Evolutionary conservation across 2,329 filamentous ascomycete genomes (phyloP).

Genomic region (Colletotrichum cereale): DNA sequence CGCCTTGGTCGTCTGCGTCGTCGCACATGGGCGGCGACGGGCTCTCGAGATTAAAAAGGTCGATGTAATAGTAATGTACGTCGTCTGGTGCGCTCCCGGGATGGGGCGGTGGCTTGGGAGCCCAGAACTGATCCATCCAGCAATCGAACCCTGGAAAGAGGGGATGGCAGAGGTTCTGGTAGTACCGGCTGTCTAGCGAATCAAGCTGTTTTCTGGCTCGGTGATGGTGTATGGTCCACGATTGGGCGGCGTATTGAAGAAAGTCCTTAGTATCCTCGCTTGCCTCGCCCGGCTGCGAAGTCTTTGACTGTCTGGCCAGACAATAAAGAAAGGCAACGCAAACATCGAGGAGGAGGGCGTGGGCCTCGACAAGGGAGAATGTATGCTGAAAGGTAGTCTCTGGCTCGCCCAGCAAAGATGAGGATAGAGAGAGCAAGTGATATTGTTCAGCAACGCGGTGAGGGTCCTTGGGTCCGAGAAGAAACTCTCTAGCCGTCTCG

Average conservation of each 20-base stretch:
- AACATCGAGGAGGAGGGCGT: neutral
- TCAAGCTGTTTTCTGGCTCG: neutral
- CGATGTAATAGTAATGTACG: constrained; percentile 11
- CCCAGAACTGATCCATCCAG: constrained; percentile 19
- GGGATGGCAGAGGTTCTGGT: constrained; percentile 33
- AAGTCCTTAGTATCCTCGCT: neutral
- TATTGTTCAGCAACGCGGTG: neutral
- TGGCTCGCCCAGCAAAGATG: neutral
- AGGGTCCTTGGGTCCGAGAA: constrained; percentile 23
- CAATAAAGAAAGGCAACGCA: constrained; percentile 14
- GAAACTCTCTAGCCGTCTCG: constrained; percentile 44
- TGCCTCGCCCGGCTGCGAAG: neutral
- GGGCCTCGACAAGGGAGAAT: constrained; percentile 1
- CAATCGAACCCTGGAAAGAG: constrained; percentile 11
- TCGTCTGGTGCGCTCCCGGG: neutral
- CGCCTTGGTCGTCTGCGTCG: no score
- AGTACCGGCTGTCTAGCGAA: constrained; percentile 1
- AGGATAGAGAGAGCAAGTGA: neutral
- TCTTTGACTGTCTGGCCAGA: neutral
- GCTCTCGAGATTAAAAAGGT: constrained; percentile 4
- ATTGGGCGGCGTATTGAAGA: neutral
- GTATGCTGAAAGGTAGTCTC: neutral
- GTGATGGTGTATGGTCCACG: constrained; percentile 13
- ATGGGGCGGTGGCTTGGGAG: neutral
- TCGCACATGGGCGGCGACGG: no score